Evolutionary conservation across 495 filamentous ascomycete genomes (phyloP).

Genomic region (Amphirosellinia nigrospora): DNA sequence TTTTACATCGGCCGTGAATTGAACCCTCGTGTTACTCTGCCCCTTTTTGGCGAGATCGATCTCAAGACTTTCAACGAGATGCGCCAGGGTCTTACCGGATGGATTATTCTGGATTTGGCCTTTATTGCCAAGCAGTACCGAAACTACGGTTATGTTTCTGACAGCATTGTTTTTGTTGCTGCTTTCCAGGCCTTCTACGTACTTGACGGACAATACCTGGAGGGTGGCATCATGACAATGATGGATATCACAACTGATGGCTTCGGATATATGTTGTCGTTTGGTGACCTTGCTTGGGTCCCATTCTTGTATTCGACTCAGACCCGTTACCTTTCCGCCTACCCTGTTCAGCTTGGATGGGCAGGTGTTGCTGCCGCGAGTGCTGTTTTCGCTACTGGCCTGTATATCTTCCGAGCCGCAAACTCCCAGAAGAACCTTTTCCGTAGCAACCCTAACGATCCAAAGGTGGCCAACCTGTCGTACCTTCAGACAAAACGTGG

Average conservation of each 20-base stretch:
- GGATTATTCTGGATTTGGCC: slow-evolving; percentile 85
- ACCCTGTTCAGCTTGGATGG: slow-evolving; percentile 78
- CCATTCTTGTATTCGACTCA: slow-evolving; percentile 90
- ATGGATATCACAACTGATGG: slow-evolving; percentile 96
- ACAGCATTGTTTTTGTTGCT: slow-evolving; percentile 84
- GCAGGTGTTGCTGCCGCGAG: slow-evolving; percentile 66
- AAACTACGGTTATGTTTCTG: slow-evolving; percentile 79
- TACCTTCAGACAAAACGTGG: slow-evolving; percentile 88
- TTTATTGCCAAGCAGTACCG: slow-evolving; percentile 89
- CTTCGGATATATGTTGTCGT: slow-evolving; percentile 96
- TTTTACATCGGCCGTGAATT: slow-evolving; percentile 98
- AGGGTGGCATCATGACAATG: slow-evolving; percentile 89
- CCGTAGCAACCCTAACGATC: slow-evolving; percentile 85
- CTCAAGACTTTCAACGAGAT: slow-evolving; percentile 92
- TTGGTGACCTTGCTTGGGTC: slow-evolving; percentile 93
- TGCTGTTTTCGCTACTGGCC: slow-evolving; percentile 70
- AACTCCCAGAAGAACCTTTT: slow-evolving; percentile 97
- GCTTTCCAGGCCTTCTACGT: slow-evolving; percentile 83
- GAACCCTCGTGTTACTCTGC: slow-evolving; percentile 84
- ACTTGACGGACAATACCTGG: slow-evolving; percentile 86
- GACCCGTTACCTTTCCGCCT: slow-evolving; percentile 82
- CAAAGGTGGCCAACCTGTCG: slow-evolving; percentile 76
- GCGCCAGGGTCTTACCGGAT: slow-evolving; percentile 87
- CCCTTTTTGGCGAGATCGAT: slow-evolving; percentile 81
- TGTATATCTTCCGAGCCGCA: slow-evolving; percentile 86